Conservation (phyloP, 768 basidiomycete species). For the Amanita thiersii region DNA sequence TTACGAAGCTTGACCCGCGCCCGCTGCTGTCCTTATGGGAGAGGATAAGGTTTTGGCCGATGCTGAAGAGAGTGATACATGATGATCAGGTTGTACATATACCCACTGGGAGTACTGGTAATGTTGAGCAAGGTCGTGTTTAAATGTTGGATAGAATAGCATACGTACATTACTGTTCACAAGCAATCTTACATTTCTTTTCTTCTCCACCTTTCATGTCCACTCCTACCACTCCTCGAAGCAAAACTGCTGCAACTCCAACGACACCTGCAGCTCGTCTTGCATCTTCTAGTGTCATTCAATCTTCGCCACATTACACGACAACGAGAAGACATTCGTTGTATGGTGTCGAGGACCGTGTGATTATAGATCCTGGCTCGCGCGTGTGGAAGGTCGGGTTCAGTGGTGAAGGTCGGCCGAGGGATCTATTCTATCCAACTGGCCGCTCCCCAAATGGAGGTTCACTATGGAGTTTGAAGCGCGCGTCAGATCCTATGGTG, state of each 20-base stretch:
- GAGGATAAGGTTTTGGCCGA: background rate
- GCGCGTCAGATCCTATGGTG: slow-evolving; percentile 44
- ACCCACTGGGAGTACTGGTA: no score
- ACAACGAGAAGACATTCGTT: slow-evolving; percentile 86
- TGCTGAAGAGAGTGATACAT: slow-evolving; percentile 2
- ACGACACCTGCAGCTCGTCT: slow-evolving; percentile 55
- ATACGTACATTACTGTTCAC: background rate
- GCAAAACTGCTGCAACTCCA: slow-evolving; percentile 26
- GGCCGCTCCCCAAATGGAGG: slow-evolving; percentile 24
- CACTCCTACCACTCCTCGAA: slow-evolving; percentile 31
- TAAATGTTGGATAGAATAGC: background rate
- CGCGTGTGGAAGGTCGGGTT: slow-evolving; percentile 96
- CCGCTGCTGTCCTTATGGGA: background rate
- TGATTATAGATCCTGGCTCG: slow-evolving; percentile 92
- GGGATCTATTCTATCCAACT: slow-evolving; percentile 74
- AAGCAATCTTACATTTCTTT: no score
- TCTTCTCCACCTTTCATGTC: slow-evolving; percentile 20
- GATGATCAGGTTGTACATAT: background rate
- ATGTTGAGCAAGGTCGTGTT: no score
- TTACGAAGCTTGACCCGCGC: background rate
- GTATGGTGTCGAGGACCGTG: slow-evolving; percentile 94
- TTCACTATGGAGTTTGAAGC: slow-evolving; percentile 53
- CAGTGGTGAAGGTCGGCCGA: slow-evolving; percentile 87
- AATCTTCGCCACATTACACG: slow-evolving; percentile 76
- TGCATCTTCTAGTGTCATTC: slow-evolving; percentile 36